phyloP scores from a whole-genome alignment of 768 basidiomycete genomes.

The Neoboletus magnificus region DNA sequence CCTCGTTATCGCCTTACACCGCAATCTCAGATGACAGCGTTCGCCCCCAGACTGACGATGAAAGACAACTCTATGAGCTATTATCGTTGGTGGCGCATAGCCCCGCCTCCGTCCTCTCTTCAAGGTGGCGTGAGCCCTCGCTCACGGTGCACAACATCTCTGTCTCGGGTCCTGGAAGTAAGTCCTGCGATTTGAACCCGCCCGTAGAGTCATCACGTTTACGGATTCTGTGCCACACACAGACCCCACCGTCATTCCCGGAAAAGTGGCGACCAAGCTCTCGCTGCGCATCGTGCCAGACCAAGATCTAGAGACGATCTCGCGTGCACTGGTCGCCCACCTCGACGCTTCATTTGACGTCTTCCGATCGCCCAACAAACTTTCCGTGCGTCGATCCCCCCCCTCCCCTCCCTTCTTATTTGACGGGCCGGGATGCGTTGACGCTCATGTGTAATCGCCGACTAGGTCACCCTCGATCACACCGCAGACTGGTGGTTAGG shows the following conservation, averaged over 20 bases:
- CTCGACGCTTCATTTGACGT: slow-evolving; percentile 55
- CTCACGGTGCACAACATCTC: slow-evolving; percentile 85
- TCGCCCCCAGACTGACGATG: slow-evolving; percentile 61
- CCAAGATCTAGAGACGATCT: slow-evolving; percentile 73
- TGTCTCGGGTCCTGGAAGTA: slow-evolving; percentile 79
- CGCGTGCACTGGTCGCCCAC: slow-evolving; percentile 55
- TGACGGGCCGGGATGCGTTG: background rate
- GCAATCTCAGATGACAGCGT: slow-evolving; percentile 65
- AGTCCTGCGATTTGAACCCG: slow-evolving; percentile 18
- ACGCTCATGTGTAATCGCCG: background rate
- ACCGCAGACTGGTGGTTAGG: slow-evolving; percentile 97
- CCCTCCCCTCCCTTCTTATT: background rate
- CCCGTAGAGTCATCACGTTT: background rate
- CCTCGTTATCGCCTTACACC: background rate
- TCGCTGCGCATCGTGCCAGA: slow-evolving; percentile 95
- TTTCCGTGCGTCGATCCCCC: slow-evolving; percentile 48
- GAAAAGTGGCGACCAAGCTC: slow-evolving; percentile 76
- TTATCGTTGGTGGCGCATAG: slow-evolving; percentile 67
- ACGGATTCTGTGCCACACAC: background rate
- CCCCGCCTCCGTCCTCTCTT: slow-evolving; percentile 63
- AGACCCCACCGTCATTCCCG: slow-evolving; percentile 91
- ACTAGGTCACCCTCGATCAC: slow-evolving; percentile 73
- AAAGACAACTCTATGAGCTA: slow-evolving; percentile 62
- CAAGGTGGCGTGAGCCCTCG: slow-evolving; percentile 88
- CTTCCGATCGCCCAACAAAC: slow-evolving; percentile 64